These are phyloP conservation scores for Begonia fuchsioides DNA, from an alignment of 306 rosid species.

Conservation along the genomic window DNA sequence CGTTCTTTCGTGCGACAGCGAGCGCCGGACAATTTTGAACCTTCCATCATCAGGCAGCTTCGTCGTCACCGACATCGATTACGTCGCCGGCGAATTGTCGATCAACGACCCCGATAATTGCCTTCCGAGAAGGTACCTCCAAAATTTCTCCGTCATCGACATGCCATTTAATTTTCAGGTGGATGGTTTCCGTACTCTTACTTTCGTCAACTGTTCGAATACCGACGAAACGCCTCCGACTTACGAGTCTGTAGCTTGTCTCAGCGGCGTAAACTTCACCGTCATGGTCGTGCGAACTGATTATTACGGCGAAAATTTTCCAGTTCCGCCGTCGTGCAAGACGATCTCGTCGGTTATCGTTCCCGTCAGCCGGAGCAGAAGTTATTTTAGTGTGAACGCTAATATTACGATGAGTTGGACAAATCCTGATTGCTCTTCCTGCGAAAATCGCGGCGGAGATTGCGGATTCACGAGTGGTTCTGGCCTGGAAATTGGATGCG, in stretches of 20 bases:
- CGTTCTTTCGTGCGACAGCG: slow-evolving; percentile 4
- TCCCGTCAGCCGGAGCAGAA: slow-evolving; percentile 9
- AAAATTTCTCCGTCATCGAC: slow-evolving; percentile 1
- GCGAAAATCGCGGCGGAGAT: slow-evolving; percentile 15
- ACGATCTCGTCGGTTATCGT: slow-evolving; percentile 17
- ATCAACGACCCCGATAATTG: slow-evolving; percentile 19
- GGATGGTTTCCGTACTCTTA: background rate
- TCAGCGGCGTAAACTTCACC: slow-evolving; percentile 8
- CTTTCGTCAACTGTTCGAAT: slow-evolving; percentile 31
- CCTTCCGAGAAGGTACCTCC: slow-evolving; percentile 12
- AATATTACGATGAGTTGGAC: slow-evolving; percentile 31
- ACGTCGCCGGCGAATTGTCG: background rate
- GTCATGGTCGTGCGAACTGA: background rate
- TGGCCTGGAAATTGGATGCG: slow-evolving; percentile 17
- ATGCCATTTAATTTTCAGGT: slow-evolving; percentile 21
- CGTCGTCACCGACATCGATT: slow-evolving; percentile 6
- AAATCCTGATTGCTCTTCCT: slow-evolving; percentile 15
- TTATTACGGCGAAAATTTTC: background rate
- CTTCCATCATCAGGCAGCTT: slow-evolving; percentile 14
- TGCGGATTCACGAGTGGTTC: slow-evolving; percentile 20
- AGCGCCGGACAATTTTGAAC: slow-evolving; percentile 11
- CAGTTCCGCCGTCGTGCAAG: slow-evolving; percentile 10
- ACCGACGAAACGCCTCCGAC: background rate
- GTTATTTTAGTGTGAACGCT: background rate
- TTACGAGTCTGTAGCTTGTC: slow-evolving; percentile 12